A percentile compares a stretch with the other conserved stretches of the same genome.
Conservation (phyloP, 495 filamentous ascomycete genomes). For the Xylaria castorea region DNA sequence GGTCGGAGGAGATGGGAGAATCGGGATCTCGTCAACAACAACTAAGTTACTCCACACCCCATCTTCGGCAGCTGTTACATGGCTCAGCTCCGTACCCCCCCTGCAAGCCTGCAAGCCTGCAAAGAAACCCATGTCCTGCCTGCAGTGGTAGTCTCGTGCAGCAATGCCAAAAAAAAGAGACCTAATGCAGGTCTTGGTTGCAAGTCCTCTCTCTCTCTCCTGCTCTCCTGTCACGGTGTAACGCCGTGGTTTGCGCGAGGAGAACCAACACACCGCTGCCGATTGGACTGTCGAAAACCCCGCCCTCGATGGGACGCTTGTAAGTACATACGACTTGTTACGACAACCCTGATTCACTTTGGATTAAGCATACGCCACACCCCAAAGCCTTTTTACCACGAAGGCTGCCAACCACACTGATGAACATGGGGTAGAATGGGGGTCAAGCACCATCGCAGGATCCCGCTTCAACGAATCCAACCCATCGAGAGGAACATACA, state of each 20-base stretch:
- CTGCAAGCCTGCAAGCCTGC: constrained; percentile 22
- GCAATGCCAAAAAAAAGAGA: constrained; percentile 9
- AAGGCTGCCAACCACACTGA: constrained; percentile 21
- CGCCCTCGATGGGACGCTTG: constrained; percentile 13
- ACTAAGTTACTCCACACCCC: constrained; percentile 21
- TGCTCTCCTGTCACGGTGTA: constrained; percentile 23
- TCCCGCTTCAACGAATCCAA: constrained; percentile 18
- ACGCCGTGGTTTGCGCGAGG: constrained; percentile 23
- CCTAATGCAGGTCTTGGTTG: constrained; percentile 29
- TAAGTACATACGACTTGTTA: constrained; percentile 13
- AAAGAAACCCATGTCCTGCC: constrained; percentile 18
- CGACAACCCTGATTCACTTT: constrained; percentile 11
- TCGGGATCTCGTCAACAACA: constrained; percentile 24
- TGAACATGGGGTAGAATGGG: constrained; percentile 22
- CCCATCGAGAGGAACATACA: constrained; percentile 9
- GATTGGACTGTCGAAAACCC: constrained; percentile 9
- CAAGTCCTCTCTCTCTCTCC: constrained; percentile 2
- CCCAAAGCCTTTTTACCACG: constrained; percentile 13
- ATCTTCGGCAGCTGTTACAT: constrained; percentile 25
- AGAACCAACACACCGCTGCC: constrained; percentile 16
- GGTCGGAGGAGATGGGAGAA: constrained; percentile 18
- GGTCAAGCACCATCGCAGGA: constrained; percentile 19
- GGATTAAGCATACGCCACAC: constrained; percentile 22
- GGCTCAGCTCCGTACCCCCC: constrained; percentile 25
- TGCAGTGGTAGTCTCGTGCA: constrained; percentile 16